Percentiles rank a stretch among this genome's conserved stretches.
Conservation (phyloP, 2,329 filamentous ascomycete species). For the Talaromyces atroroseus region DNA sequence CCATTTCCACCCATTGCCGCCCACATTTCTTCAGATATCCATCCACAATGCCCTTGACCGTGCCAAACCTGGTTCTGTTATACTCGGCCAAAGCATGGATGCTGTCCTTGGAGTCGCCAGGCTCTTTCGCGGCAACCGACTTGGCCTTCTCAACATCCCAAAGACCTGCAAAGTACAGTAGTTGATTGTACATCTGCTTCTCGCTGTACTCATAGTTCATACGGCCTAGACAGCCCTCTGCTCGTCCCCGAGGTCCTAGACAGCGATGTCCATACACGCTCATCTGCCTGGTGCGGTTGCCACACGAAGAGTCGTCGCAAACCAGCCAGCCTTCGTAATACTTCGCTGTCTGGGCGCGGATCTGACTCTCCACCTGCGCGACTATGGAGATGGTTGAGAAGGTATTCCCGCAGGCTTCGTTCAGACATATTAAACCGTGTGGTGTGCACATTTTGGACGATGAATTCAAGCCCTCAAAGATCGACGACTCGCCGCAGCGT, state of each 20-base stretch:
- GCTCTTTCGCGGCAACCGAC: conserved; percentile 44
- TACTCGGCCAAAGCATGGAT: conserved; percentile 69
- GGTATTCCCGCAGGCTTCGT: conserved; percentile 55
- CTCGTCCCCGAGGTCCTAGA: conserved; percentile 78
- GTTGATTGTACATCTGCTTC: conserved; percentile 89
- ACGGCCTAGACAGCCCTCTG: conserved; percentile 73
- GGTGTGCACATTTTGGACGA: conserved; percentile 60
- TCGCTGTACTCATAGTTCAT: conserved; percentile 88
- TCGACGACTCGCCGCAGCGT: conserved; percentile 64
- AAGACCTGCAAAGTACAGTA: conserved; percentile 76
- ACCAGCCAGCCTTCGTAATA: conserved; percentile 93
- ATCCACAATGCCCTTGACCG: conserved; percentile 71
- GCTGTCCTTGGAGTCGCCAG: conserved; percentile 55
- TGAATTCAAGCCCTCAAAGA: conserved; percentile 68
- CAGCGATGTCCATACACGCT: conserved; percentile 88
- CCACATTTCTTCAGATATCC: conserved; percentile 85
- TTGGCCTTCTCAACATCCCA: conserved; percentile 87
- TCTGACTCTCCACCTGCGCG: conserved; percentile 79
- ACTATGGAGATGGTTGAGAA: conserved; percentile 70
- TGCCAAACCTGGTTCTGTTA: conserved; percentile 73
- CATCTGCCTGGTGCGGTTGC: conserved; percentile 82
- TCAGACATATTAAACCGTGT: conserved; percentile 67
- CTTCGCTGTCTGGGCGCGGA: conserved; percentile 68
- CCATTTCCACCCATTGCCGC: conserved; percentile 90
- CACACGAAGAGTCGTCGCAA: conserved; percentile 85